Conservation (phyloP, 1,284 basidiomycete genomes). For the Fomitopsis betulina region DNA sequence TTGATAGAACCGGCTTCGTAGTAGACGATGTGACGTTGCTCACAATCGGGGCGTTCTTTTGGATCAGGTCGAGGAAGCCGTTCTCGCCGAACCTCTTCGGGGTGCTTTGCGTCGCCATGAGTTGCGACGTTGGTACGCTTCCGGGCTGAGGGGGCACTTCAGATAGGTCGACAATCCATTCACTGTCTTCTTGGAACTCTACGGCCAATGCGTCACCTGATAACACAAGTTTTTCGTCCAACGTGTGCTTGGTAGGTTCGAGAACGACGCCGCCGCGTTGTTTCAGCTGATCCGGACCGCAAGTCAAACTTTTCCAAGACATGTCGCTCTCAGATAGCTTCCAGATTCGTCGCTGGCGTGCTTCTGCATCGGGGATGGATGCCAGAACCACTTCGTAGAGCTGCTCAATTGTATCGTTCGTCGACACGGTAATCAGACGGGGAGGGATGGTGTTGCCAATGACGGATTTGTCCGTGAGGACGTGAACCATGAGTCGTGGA, state of each 20-base stretch:
- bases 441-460: slow-evolving; percentile 13
- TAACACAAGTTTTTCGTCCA: slow-evolving; percentile 58
- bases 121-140: slow-evolving; percentile 8
- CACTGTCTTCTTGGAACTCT: slow-evolving; percentile 49
- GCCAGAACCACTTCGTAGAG: slow-evolving; percentile 17
- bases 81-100: slow-evolving; percentile 43
- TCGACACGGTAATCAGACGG: slow-evolving; percentile 39
- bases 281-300: slow-evolving; percentile 32
- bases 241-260: slow-evolving; percentile 34
- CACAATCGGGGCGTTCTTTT: slow-evolving; percentile 16
- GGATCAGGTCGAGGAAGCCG: slow-evolving; percentile 56
- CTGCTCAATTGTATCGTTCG: slow-evolving; percentile 36
- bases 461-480: slow-evolving; percentile 24
- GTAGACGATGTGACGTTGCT: slow-evolving; percentile 25
- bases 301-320: slow-evolving; percentile 13
- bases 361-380: slow-evolving; percentile 21
- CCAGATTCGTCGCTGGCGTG: slow-evolving; percentile 57
- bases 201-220: slow-evolving; percentile 61
- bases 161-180: slow-evolving; percentile 45
- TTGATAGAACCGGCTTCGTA: slow-evolving; percentile 15
- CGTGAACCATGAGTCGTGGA: slow-evolving; percentile 60
- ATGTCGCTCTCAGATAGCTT: slow-evolving; percentile 32
- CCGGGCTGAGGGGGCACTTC: slow-evolving; percentile 13
- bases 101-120: slow-evolving; percentile 6
- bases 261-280: slow-evolving; percentile 35